Evolutionary conservation across 164 flowering plant species (phyloP).

Genomic region (Magnolia changhungtana): DNA sequence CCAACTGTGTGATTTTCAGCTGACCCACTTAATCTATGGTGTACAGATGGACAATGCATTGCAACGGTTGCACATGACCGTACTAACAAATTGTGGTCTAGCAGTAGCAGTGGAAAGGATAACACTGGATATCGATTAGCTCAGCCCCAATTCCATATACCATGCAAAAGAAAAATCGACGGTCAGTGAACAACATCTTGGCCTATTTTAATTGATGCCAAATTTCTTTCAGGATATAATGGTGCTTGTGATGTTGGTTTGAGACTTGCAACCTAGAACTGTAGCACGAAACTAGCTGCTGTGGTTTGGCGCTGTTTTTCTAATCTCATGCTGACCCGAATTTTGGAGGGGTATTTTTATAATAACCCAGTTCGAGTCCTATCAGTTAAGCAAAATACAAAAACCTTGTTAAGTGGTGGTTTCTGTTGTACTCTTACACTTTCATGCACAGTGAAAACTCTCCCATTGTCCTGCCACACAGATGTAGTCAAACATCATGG

Average conservation of each 20-base stretch:
- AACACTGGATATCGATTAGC: slow-evolving; percentile 60
- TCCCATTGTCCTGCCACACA: too few species aligned
- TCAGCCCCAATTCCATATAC: not conserved
- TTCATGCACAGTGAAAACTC: too few species aligned
- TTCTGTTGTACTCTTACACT: too few species aligned
- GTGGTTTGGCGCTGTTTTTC: not conserved
- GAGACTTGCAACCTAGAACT: not conserved
- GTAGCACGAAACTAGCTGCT: not conserved
- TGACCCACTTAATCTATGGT: not conserved
- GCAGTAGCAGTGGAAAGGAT: slow-evolving; percentile 37
- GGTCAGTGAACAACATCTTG: not conserved
- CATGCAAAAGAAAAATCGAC: not conserved
- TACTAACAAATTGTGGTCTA: slow-evolving; percentile 85
- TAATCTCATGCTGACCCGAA: not conserved
- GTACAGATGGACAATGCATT: slow-evolving; percentile 68
- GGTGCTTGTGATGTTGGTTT: not conserved
- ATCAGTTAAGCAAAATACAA: too few species aligned
- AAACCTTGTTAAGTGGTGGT: too few species aligned
- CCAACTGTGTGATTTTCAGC: not conserved
- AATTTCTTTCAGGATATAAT: too few species aligned
- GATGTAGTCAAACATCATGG: too few species aligned
- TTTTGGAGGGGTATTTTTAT: not conserved
- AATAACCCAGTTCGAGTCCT: too few species aligned
- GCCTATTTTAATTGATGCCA: too few species aligned
- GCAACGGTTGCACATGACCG: slow-evolving; percentile 89